Conservation (phyloP, 345 rosid genomes). For the Melaleuca quinquenervia region DNA sequence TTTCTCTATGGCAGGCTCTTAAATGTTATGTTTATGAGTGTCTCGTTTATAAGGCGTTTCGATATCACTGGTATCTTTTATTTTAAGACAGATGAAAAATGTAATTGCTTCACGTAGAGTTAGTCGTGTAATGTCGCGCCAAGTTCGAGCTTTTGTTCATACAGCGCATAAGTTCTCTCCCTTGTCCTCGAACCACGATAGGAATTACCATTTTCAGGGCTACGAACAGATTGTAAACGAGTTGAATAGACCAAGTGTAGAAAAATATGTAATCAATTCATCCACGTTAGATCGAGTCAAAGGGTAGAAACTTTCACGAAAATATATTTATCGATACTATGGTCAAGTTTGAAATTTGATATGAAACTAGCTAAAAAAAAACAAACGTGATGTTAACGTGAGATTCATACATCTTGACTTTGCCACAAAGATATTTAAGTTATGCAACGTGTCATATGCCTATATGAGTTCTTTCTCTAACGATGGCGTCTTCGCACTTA, state of each 20-base stretch:
- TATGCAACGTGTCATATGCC: not conserved
- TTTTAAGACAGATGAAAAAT: not conserved
- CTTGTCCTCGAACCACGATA: not conserved
- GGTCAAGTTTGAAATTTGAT: not conserved
- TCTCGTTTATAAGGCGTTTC: not conserved
- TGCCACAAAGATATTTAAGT: not conserved
- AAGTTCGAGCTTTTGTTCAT: not conserved
- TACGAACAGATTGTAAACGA: accelerated
- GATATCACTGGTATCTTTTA: not conserved
- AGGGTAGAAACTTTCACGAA: not conserved
- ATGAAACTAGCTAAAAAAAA: not conserved
- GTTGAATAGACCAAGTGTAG: accelerated
- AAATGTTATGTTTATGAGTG: not conserved
- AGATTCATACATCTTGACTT: not conserved
- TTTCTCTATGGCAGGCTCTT: not conserved
- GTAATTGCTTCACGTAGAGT: not conserved
- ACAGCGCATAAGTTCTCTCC: not conserved
- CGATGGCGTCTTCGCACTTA: not conserved
- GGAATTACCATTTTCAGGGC: not conserved
- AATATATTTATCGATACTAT: not conserved
- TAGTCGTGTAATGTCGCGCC: not conserved
- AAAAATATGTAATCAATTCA: not conserved
- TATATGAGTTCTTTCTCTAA: not conserved
- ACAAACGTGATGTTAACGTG: not conserved
- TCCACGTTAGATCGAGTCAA: not conserved